Conservation (phyloP, 306 rosid species). For the Bauhinia variegata region DNA sequence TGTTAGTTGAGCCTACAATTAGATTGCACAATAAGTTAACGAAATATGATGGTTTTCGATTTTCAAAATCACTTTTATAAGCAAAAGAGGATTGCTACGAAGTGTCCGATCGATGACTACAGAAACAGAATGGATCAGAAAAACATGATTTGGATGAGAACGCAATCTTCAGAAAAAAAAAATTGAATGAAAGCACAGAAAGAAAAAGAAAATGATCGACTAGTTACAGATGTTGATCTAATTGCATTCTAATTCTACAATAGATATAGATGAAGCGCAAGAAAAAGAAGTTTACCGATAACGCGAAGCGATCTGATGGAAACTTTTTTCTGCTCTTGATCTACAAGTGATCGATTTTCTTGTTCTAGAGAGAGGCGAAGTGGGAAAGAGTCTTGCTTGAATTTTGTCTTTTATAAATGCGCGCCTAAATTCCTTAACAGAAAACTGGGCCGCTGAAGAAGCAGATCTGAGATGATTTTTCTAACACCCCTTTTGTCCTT, state of each 20-base stretch:
- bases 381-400: neutral
- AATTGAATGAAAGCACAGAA: neutral
- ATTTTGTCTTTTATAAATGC: neutral
- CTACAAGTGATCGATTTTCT: neutral
- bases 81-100: constrained; percentile 1
- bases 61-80: neutral
- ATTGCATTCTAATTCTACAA: no score
- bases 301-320: neutral
- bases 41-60: neutral
- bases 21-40: constrained; percentile 4
- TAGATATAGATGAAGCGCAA: no score
- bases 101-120: neutral
- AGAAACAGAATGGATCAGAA: neutral
- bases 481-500: no score
- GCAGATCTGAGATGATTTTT: no score
- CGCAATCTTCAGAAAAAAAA: neutral
- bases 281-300: neutral
- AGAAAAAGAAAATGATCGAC: no score
- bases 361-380: constrained; percentile 2
- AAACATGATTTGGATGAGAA: constrained; percentile 12
- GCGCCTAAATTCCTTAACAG: neutral
- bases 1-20: constrained; percentile 29
- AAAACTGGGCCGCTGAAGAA: neutral
- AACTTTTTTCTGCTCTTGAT: neutral
- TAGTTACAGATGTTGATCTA: no score